Evolutionary conservation across 768 basidiomycete species (phyloP), one percentile per base, ranked within the genome.

Genomic region (Lactarius indigo): DNA sequence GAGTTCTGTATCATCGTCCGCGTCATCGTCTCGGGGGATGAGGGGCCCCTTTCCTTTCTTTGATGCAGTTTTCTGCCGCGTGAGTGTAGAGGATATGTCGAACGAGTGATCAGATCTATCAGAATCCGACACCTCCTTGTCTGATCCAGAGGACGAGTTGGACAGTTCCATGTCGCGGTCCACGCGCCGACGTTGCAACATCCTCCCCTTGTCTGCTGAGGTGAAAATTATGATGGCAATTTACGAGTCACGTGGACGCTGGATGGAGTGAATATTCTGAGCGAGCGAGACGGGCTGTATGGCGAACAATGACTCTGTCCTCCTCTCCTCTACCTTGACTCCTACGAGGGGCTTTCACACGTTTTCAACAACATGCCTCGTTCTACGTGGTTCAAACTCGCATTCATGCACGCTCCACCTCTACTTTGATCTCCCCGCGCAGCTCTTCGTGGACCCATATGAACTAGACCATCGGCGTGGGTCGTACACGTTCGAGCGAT

Each of bases 71-170:
- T 56, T 64, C 55, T 39, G 69, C 59, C n/a, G 69, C 26, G 83
- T 80, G 42, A 91, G 77, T 9, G 83, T 82, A 54, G 81, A 80
- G 60, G 86, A 89, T 30, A 91, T 90, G 72, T 90, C 90, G 33
- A 89, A 70, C 54, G 84, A 82, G 42, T 78, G 75, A 50, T 80
- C 78, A 13, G 35, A 37, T 37, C 35, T 12, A 37, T 37, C 35
- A 5, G 75, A 76, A 58, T 50, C 58, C 2, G 61, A 39, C 5
- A 23, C 28, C 31, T 63, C 63, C 33, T 61, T 63, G 37, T 66
- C 61, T 35, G 69, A 65, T 10, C 2, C 18, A n/a, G 62, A 44
- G 41, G 64, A 66, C 13, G 59, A 59, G 39, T 6, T 20, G 23
- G 64, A 60, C 23, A 23, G 5, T 6, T 47, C 61, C 12, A 26